Percentiles rank a stretch among this genome's conserved stretches.
phyloP scores from a whole-genome alignment of 2,329 filamentous ascomycete genomes.

The Alternaria arborescens region DNA sequence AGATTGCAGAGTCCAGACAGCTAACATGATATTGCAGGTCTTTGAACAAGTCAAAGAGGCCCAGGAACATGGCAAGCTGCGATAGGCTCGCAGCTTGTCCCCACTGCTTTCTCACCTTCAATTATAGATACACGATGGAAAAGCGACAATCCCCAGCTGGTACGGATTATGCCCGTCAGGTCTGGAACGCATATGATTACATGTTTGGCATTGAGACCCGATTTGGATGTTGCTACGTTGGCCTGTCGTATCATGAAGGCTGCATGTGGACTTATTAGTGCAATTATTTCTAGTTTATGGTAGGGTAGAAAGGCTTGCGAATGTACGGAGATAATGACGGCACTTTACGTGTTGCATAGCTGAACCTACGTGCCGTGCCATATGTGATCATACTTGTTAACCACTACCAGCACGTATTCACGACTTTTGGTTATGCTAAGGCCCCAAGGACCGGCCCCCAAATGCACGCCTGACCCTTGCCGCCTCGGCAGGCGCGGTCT shows the following conservation, averaged over 20 bases:
- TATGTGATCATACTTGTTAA: background rate
- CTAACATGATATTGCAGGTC: conserved; percentile 64
- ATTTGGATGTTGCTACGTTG: conserved; percentile 17
- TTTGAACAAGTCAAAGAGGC: conserved; percentile 90
- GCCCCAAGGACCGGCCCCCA: conserved; percentile 2
- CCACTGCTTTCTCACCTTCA: conserved; percentile 8
- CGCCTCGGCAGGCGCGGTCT: background rate
- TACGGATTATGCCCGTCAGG: conserved; percentile 37
- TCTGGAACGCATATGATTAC: conserved; percentile 33
- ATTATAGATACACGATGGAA: conserved; percentile 37
- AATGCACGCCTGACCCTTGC: conserved; percentile 2
- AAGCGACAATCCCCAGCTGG: conserved; percentile 32
- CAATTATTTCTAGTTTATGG: conserved; percentile 17
- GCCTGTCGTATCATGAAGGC: conserved; percentile 18
- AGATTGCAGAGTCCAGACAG: background rate
- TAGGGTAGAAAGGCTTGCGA: conserved; percentile 11
- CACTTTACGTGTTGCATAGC: background rate
- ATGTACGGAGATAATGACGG: conserved; percentile 6
- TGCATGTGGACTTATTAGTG: conserved; percentile 11
- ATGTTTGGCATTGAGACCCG: conserved; percentile 21
- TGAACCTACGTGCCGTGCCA: background rate
- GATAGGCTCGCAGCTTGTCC: conserved; percentile 32
- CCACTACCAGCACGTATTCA: background rate
- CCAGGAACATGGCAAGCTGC: conserved; percentile 55
- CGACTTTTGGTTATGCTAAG: background rate